phyloP scores from a whole-genome alignment of 2,329 filamentous ascomycete species.

The Catunica adiposa region DNA sequence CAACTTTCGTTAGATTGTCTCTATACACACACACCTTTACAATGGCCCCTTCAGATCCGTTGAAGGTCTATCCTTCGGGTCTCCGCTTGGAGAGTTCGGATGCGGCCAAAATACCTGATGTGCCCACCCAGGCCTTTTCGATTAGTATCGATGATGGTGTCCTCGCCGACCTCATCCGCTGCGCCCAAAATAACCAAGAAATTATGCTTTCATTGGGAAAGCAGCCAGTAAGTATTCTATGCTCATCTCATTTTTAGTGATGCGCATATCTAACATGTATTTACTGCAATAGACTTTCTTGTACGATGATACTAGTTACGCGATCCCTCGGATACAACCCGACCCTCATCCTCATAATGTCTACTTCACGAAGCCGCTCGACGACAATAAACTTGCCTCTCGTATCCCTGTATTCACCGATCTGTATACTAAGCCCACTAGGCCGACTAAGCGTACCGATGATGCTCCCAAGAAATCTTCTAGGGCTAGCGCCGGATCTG shows the following conservation, averaged over 20 bases:
- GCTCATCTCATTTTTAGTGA: slow-evolving; percentile 15
- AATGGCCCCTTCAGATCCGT: slow-evolving; percentile 22
- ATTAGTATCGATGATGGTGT: slow-evolving; percentile 40
- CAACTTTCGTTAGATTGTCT: neutral
- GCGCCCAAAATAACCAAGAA: slow-evolving; percentile 37
- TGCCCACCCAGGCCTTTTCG: slow-evolving; percentile 40
- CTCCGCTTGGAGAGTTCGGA: slow-evolving; percentile 38
- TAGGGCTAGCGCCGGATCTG: slow-evolving; percentile 15
- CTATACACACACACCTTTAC: slow-evolving; percentile 13
- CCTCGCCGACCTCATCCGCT: slow-evolving; percentile 46
- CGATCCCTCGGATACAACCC: slow-evolving; percentile 28
- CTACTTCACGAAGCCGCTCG: slow-evolving; percentile 36
- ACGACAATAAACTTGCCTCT: slow-evolving; percentile 29
- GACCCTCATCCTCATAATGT: slow-evolving; percentile 35
- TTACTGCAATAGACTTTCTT: slow-evolving; percentile 30
- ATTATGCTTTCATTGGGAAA: slow-evolving; percentile 41
- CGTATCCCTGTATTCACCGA: slow-evolving; percentile 35
- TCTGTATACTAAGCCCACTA: slow-evolving; percentile 25
- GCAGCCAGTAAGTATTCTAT: slow-evolving; percentile 38
- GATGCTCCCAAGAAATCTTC: slow-evolving; percentile 8
- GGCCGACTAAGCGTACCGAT: neutral
- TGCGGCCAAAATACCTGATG: slow-evolving; percentile 23
- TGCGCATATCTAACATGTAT: slow-evolving; percentile 7
- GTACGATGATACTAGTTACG: slow-evolving; percentile 35
- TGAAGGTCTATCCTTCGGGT: slow-evolving; percentile 41